Evolutionary conservation across 768 basidiomycete genomes (phyloP).

Genomic region (Pisolithus albus): DNA sequence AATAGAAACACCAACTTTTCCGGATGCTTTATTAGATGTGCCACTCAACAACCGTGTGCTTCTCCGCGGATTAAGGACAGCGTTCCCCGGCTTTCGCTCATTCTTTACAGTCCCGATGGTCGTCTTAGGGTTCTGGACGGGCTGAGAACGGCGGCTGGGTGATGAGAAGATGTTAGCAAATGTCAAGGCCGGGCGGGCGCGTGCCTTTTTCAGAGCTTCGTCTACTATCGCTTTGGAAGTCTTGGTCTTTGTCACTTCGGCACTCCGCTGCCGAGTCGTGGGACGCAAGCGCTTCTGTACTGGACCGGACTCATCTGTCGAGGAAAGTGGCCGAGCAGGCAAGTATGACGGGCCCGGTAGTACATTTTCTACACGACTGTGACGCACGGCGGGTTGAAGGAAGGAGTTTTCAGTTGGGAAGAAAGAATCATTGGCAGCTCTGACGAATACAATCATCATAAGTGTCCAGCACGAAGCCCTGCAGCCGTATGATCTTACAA

Average conservation of each 20-base stretch:
- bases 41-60: conserved; percentile 68
- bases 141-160: conserved; percentile 73
- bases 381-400: conserved; percentile 40
- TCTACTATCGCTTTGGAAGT: conserved; percentile 55
- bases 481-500: conserved; percentile 36
- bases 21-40: conserved; percentile 41
- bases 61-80: conserved; percentile 52
- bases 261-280: conserved; percentile 47
- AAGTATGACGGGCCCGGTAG: conserved; percentile 39
- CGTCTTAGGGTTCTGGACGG: conserved; percentile 58
- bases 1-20: conserved; percentile 44
- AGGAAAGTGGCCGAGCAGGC: conserved; percentile 64
- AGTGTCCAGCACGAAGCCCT: not conserved
- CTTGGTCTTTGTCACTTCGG: conserved; percentile 46
- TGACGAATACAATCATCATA: conserved; percentile 18
- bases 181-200: conserved; percentile 82
- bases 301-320: conserved; percentile 76
- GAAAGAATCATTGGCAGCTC: conserved; percentile 51
- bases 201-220: conserved; percentile 83
- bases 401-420: conserved; percentile 53
- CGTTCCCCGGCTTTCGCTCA: conserved; percentile 37
- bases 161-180: conserved; percentile 87
- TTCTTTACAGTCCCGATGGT: conserved; percentile 45
- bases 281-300: conserved; percentile 70
- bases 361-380: conserved; percentile 35